Conservation (phyloP, 768 basidiomycete genomes). For the Suillus brevipes region DNA sequence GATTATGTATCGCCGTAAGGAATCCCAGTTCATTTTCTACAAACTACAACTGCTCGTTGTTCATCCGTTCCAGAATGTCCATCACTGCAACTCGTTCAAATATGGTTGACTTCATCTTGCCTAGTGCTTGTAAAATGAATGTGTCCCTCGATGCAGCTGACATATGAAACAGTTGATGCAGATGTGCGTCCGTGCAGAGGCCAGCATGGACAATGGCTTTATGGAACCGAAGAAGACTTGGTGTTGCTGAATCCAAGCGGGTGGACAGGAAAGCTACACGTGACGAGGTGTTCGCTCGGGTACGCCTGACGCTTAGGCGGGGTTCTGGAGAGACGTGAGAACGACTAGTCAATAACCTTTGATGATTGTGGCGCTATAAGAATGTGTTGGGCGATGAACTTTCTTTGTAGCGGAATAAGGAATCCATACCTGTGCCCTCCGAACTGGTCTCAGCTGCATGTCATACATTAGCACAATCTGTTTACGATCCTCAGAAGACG, state of each 20-base stretch:
- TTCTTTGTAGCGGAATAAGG: not conserved
- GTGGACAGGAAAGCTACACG: not conserved
- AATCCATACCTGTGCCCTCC: not conserved
- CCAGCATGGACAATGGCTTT: not conserved
- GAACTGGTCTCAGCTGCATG: not conserved
- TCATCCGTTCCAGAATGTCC: not conserved
- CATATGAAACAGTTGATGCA: not conserved
- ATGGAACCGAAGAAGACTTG: conserved; percentile 2
- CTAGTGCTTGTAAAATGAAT: not conserved
- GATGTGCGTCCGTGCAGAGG: not conserved
- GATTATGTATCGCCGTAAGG: conserved; percentile 30
- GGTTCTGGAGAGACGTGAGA: not conserved
- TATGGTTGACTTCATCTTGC: not conserved
- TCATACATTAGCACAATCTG: not conserved
- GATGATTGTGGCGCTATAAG: not conserved
- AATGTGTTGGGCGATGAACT: not conserved
- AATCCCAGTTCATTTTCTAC: not conserved
- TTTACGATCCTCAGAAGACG: not conserved
- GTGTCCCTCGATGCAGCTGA: not conserved
- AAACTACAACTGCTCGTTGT: not conserved
- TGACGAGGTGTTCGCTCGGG: not conserved
- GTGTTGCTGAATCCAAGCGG: not conserved
- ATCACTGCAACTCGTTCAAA: not conserved
- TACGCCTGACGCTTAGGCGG: not conserved
- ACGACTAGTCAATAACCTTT: not conserved